Evolutionary conservation across 208 protist genomes (phyloP).

Genomic region (Leishmania guyanensis): DNA sequence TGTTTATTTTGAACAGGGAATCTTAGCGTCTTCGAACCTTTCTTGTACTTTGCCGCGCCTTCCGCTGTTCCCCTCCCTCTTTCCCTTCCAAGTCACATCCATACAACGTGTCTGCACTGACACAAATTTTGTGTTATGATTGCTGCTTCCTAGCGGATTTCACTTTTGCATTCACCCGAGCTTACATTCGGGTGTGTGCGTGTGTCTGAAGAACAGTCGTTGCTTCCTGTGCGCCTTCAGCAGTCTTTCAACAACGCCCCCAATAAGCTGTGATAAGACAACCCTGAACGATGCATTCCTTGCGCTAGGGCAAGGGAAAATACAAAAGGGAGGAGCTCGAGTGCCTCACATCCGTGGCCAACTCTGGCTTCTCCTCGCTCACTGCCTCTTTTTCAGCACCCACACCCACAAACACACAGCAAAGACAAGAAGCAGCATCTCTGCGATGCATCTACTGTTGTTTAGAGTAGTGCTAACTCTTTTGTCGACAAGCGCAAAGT

Average conservation of each 20-base stretch:
- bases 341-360: background rate
- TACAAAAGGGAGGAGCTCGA: background rate
- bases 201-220: background rate
- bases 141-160: background rate
- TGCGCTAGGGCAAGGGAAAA: background rate
- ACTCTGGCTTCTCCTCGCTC: background rate
- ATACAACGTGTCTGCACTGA: background rate
- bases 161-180: background rate
- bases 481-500: background rate
- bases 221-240: background rate
- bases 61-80: background rate
- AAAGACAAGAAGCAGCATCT: background rate
- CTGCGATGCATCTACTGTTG: background rate
- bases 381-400: background rate
- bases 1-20: background rate
- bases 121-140: background rate
- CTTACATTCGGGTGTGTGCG: background rate
- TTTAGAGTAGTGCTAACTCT: background rate
- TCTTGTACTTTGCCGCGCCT: background rate
- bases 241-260: background rate
- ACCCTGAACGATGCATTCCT: background rate
- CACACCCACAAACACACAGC: too few relatives aligned
- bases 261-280: background rate
- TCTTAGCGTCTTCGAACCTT: background rate
- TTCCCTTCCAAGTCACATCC: background rate